Evolutionary conservation across 306 rosid genomes (phyloP).

Genomic region (Pachyrhizus erosus): DNA sequence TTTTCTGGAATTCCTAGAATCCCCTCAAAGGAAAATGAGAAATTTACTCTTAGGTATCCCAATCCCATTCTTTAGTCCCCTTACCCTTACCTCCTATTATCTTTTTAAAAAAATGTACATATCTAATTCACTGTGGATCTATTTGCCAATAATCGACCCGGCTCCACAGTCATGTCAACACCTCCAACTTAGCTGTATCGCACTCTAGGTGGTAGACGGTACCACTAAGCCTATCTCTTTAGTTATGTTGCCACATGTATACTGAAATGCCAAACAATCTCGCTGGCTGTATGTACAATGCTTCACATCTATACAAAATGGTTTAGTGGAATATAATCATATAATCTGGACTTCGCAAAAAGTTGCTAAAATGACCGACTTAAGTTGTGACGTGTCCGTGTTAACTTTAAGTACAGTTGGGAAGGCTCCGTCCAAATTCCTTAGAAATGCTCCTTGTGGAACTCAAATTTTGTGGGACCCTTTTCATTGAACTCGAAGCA

Average conservation of each 20-base stretch:
- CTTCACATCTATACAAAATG: slow-evolving; percentile 44
- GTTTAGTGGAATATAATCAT: slow-evolving; percentile 48
- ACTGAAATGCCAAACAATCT: slow-evolving; percentile 46
- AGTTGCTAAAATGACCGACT: slow-evolving; percentile 36
- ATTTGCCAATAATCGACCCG: slow-evolving; percentile 34
- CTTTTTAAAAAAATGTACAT: slow-evolving; percentile 47
- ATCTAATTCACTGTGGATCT: slow-evolving; percentile 31
- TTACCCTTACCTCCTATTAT: slow-evolving; percentile 6
- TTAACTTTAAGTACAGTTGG: slow-evolving; percentile 2
- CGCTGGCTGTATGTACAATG: slow-evolving; percentile 55
- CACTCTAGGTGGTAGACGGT: slow-evolving; percentile 47
- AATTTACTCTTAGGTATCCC: slow-evolving; percentile 20
- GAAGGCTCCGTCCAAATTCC: slow-evolving; percentile 30
- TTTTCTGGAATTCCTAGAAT: slow-evolving; percentile 41
- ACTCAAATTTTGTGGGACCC: slow-evolving; percentile 96
- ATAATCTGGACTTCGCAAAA: slow-evolving; percentile 36
- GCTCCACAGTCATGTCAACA: slow-evolving; percentile 42
- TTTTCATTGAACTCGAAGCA: slow-evolving; percentile 94
- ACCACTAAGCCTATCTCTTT: slow-evolving; percentile 41
- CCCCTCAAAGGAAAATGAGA: slow-evolving; percentile 41
- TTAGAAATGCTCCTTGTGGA: slow-evolving; percentile 97
- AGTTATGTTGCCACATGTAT: slow-evolving; percentile 41
- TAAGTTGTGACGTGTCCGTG: slow-evolving; percentile 36
- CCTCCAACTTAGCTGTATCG: slow-evolving; percentile 59
- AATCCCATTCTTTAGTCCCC: slow-evolving; percentile 39